A percentile compares a stretch with the other conserved stretches of the same genome.
Conservation (phyloP, 2,329 filamentous ascomycete genomes). For the Exophiala spinifera region DNA sequence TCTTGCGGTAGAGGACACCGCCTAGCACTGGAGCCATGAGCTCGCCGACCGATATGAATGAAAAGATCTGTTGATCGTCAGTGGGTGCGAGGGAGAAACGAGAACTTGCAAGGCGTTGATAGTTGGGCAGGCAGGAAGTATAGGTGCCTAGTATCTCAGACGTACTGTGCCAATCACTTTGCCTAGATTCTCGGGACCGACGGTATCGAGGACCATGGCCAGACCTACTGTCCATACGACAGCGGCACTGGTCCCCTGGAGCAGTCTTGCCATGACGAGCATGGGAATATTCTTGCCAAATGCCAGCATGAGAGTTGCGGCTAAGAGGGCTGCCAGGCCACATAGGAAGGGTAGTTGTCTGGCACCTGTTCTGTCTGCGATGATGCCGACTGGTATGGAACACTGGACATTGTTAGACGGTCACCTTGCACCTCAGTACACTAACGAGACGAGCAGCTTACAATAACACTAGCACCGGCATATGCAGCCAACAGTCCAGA, state of each 20-base stretch:
- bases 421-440: not conserved
- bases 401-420: slow-evolving; percentile 26
- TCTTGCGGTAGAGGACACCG: slow-evolving; percentile 58
- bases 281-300: slow-evolving; percentile 48
- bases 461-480: slow-evolving; percentile 51
- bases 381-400: slow-evolving; percentile 52
- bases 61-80: slow-evolving; percentile 48
- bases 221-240: slow-evolving; percentile 61
- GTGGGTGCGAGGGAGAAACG: not conserved
- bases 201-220: slow-evolving; percentile 58
- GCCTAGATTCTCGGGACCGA: slow-evolving; percentile 55
- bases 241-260: slow-evolving; percentile 58
- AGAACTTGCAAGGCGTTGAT: too few relatives aligned
- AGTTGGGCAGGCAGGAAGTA: too few relatives aligned
- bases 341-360: slow-evolving; percentile 58
- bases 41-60: slow-evolving; percentile 57
- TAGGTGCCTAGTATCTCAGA: not conserved
- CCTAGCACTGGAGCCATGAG: slow-evolving; percentile 58
- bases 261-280: slow-evolving; percentile 51
- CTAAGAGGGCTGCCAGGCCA: slow-evolving; percentile 52
- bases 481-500: slow-evolving; percentile 55
- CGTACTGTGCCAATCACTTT: slow-evolving; percentile 58
- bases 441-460: not conserved
- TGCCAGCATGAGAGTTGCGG: slow-evolving; percentile 56
- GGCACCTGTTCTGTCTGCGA: slow-evolving; percentile 54